Conservation (phyloP, 1,284 basidiomycete genomes). For the Phellopilus nigrolimitatus region DNA sequence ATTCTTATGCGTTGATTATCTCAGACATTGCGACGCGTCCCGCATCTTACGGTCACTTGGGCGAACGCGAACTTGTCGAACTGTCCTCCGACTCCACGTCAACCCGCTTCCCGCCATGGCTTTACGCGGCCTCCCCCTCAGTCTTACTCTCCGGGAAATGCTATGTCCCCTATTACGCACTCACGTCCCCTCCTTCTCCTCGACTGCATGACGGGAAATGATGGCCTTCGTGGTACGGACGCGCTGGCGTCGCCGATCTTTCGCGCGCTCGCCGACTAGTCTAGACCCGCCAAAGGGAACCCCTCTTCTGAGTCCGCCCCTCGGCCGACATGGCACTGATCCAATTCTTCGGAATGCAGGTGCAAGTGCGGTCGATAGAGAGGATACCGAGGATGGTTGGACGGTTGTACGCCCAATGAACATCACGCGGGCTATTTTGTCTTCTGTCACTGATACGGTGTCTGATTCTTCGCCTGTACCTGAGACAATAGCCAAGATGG, state of each 20-base stretch:
- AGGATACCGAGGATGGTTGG: slow-evolving; percentile 15
- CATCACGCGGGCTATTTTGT: slow-evolving; percentile 4
- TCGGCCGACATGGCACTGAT: slow-evolving; percentile 6
- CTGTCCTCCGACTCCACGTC: slow-evolving; percentile 9
- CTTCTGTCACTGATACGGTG: not conserved
- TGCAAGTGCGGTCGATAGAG: not conserved
- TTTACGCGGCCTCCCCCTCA: slow-evolving; percentile 9
- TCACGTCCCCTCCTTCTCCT: slow-evolving; percentile 9
- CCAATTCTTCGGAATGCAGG: not conserved
- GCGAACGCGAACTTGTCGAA: slow-evolving; percentile 46
- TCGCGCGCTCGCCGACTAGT: slow-evolving; percentile 3
- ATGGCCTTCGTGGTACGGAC: not conserved
- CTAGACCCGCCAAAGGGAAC: not conserved
- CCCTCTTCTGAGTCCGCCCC: not conserved
- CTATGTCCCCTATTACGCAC: slow-evolving; percentile 6
- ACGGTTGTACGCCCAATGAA: slow-evolving; percentile 14
- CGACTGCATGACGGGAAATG: not conserved
- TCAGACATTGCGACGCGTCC: slow-evolving; percentile 57
- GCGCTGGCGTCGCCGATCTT: not conserved
- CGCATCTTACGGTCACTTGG: slow-evolving; percentile 73
- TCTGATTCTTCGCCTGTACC: not conserved
- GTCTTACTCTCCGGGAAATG: slow-evolving; percentile 1
- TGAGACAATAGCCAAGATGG: not conserved
- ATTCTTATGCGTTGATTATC: not conserved
- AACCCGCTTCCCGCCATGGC: slow-evolving; percentile 3